These are phyloP conservation scores for Hypocreales sp. DNA, from an alignment of 2,329 filamentous ascomycete species.

Conservation along the genomic window DNA sequence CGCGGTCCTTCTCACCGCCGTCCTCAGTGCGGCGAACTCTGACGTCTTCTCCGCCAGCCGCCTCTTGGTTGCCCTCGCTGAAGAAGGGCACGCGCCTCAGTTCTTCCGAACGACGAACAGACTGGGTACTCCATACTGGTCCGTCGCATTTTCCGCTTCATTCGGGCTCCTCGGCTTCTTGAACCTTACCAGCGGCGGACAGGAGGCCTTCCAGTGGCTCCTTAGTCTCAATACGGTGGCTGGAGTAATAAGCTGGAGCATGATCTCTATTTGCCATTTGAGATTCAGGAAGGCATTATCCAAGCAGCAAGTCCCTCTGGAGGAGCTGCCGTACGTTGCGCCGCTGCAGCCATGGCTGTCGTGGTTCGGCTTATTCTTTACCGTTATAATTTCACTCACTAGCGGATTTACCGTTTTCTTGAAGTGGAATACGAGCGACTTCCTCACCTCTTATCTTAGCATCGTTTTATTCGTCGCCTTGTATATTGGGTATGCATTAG, in stretches of 20 bases:
- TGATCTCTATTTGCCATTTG: not conserved
- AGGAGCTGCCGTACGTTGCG: not conserved
- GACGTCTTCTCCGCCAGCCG: not conserved
- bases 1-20: not conserved
- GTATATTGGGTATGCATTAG: not conserved
- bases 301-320: not conserved
- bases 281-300: not conserved
- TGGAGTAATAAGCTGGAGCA: not conserved
- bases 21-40: not conserved
- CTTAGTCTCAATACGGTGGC: not conserved
- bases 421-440: not conserved
- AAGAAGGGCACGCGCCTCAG: not conserved
- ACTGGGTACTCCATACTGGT: not conserved
- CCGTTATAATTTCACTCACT: not conserved
- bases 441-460: not conserved
- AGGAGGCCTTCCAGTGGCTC: not conserved
- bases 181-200: not conserved
- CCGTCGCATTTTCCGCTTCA: not conserved
- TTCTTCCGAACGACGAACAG: not conserved
- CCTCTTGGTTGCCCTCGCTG: not conserved
- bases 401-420: not conserved
- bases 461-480: not conserved
- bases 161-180: not conserved
- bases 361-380: not conserved
- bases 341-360: not conserved